Conservation (phyloP, 2,329 filamentous ascomycete genomes). For the Verticillium longisporum region DNA sequence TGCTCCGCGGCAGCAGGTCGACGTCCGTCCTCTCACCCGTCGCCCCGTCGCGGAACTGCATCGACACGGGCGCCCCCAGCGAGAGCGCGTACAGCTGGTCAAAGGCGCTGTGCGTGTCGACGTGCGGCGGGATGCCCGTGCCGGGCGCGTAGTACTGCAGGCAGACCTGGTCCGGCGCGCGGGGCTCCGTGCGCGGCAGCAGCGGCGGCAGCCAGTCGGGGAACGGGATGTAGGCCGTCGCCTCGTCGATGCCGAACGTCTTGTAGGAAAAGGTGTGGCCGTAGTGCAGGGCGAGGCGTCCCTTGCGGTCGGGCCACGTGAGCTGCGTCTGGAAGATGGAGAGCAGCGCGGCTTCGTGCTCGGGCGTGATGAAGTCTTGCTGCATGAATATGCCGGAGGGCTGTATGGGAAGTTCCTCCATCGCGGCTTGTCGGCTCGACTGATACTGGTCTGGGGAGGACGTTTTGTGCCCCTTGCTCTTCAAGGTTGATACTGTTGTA, state of each 20-base stretch:
- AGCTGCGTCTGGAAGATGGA: constrained; percentile 34
- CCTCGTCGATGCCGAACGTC: constrained; percentile 46
- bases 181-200: constrained; percentile 33
- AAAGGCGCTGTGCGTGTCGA: constrained; percentile 42
- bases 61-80: constrained; percentile 32
- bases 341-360: constrained; percentile 37
- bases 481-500: no score
- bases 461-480: neutral
- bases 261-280: constrained; percentile 54
- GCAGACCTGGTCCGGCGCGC: constrained; percentile 50
- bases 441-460: neutral
- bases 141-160: constrained; percentile 55
- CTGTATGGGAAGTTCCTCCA: constrained; percentile 16
- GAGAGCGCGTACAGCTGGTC: constrained; percentile 39
- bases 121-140: constrained; percentile 53
- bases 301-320: constrained; percentile 37
- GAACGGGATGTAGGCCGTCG: constrained; percentile 41
- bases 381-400: constrained; percentile 36
- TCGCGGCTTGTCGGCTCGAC: neutral
- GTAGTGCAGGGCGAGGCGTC: constrained; percentile 45
- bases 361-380: constrained; percentile 35
- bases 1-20: constrained; percentile 39
- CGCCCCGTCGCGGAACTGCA: constrained; percentile 31
- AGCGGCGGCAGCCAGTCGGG: constrained; percentile 43
- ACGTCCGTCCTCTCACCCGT: constrained; percentile 28